These are phyloP conservation scores for Lipomyces chichibuensis DNA, from an alignment of 805 yeast genomes.

Conservation along the genomic window DNA sequence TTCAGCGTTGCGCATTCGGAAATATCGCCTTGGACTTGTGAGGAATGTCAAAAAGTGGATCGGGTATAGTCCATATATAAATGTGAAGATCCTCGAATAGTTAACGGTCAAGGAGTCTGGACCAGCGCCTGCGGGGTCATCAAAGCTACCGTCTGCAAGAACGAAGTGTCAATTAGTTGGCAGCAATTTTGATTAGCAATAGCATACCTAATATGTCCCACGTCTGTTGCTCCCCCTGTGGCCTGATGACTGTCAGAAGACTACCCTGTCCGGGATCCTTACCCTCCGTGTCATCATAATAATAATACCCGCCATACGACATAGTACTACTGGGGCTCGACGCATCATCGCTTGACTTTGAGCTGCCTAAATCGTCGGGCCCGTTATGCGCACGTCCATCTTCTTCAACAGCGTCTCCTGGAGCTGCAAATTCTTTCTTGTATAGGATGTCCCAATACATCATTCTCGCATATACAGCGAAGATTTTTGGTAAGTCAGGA, in stretches of 20 bases:
- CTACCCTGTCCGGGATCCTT: background rate
- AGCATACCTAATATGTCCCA: slow-evolving; percentile 6
- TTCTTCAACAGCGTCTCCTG: slow-evolving; percentile 13
- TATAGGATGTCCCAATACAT: slow-evolving; percentile 45
- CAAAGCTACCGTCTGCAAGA: slow-evolving; percentile 5
- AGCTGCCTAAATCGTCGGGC: slow-evolving; percentile 3
- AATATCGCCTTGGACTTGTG: slow-evolving; percentile 49
- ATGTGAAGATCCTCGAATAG: slow-evolving; percentile 45
- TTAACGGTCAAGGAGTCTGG: slow-evolving; percentile 19
- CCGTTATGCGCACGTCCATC: slow-evolving; percentile 2
- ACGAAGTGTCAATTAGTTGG: background rate
- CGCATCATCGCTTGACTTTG: slow-evolving; percentile 4
- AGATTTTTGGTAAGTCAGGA: slow-evolving; percentile 48
- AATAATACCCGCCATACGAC: slow-evolving; percentile 25
- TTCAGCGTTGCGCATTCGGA: slow-evolving; percentile 34
- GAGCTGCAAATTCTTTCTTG: slow-evolving; percentile 10
- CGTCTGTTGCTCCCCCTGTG: background rate
- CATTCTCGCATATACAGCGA: slow-evolving; percentile 52
- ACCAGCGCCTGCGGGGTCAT: slow-evolving; percentile 21
- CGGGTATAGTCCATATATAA: slow-evolving; percentile 64
- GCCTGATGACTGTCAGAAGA: background rate
- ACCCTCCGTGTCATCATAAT: slow-evolving; percentile 19
- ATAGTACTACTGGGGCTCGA: slow-evolving; percentile 4
- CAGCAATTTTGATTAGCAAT: background rate
- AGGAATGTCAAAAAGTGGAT: slow-evolving; percentile 51